Evolutionary conservation across 2,329 filamentous ascomycete genomes (phyloP), one percentile per base, ranked within the genome.

Genomic region (Biscogniauxia mediterranea): DNA sequence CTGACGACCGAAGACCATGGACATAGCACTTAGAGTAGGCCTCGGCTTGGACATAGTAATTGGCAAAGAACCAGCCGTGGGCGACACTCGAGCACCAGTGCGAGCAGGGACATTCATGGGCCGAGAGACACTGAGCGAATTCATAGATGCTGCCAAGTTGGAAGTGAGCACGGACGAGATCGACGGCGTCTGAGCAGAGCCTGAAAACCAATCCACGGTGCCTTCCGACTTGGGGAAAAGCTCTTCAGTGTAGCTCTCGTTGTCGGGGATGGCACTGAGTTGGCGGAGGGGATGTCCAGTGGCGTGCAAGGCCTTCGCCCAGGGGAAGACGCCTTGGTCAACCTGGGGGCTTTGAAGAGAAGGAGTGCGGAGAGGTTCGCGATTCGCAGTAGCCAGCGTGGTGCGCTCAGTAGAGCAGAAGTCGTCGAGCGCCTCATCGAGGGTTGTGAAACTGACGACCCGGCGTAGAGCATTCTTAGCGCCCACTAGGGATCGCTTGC

Each of bases 291-390:
- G 77, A 72, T 89, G 86, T 21, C 90, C 87, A 61, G 84, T 92
- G 66, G 88, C 87, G 65, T 96, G 91, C 59, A 98, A 80, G 66
- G 92, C 93, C 79, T 95, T 94, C 69, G 92, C 89, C 95, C 95
- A 99, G 1, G 94, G 93, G 83, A 98, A 98, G 5, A 92, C 89
- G 61, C 92, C 91, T 62, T 84, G 84, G 70, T 93, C 91, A 69
- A 95, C 76, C 69, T 89, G 86, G 21, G 95, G 92, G 70, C 89
- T 97, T 77, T 94, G 92, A 74, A 99, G 89, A 4, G 95, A 98
- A 17, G 95, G 95, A 2, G 95, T 99, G 62, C 95, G 92, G 42
- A 99, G 88, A 59, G 95, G 95, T 79, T 98, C 93, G 63, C 95
- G 91, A 79, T 97, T 94, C 77, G 92, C 91, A 62, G 92, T 92